Evolutionary conservation across 495 filamentous ascomycete genomes (phyloP).

Genomic region (Neurospora sp.): DNA sequence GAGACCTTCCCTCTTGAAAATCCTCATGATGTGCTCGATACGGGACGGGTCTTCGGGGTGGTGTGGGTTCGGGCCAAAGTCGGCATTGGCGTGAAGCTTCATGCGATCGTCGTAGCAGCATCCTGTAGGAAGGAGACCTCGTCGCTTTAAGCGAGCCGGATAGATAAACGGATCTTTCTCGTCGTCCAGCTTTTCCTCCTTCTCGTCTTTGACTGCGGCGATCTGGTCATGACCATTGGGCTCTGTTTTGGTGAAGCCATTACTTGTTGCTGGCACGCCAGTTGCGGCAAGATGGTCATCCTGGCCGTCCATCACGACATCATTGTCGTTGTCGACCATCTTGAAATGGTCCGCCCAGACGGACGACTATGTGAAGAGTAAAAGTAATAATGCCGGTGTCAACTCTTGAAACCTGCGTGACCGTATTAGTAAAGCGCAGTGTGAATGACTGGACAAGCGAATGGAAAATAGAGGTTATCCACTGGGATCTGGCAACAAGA

Average conservation of each 20-base stretch:
- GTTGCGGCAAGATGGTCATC: conserved; percentile 24
- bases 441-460: background rate
- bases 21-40: conserved; percentile 81
- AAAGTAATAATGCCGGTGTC: background rate
- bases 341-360: background rate
- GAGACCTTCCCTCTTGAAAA: conserved; percentile 67
- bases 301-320: conserved; percentile 28
- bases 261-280: conserved; percentile 22
- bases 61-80: conserved; percentile 53
- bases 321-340: conserved; percentile 24
- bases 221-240: conserved; percentile 18
- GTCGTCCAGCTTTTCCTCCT: conserved; percentile 17
- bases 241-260: conserved; percentile 21
- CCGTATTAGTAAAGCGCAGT: background rate
- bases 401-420: background rate
- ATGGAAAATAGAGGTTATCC: background rate
- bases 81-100: conserved; percentile 80
- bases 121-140: conserved; percentile 50
- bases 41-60: conserved; percentile 91
- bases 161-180: conserved; percentile 8
- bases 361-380: background rate
- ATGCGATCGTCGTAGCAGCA: conserved; percentile 87
- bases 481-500: background rate
- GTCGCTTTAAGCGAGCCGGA: conserved; percentile 13
- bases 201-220: conserved; percentile 2